A percentile compares a stretch with the other conserved stretches of the same genome.
Conservation (phyloP, 176 grass and related monocot genomes). For the Coix lacrymajobi region DNA sequence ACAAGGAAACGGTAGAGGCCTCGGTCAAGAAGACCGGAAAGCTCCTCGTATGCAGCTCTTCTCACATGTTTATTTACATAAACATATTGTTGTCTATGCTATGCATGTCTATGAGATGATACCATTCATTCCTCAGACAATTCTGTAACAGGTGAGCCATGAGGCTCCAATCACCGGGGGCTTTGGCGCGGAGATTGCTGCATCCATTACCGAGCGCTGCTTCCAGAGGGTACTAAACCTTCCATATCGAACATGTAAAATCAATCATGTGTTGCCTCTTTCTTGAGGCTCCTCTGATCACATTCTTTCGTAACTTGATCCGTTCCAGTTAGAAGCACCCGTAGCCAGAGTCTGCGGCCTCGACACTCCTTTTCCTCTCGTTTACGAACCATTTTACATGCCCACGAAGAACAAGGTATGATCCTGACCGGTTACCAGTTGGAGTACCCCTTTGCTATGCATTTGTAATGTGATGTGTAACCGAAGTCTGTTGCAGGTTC, state of each 20-base stretch:
- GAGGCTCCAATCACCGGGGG: conserved; percentile 91
- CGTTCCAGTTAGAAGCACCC: conserved; percentile 77
- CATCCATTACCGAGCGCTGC: conserved; percentile 78
- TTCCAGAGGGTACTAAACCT: conserved; percentile 77
- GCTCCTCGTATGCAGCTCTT: conserved; percentile 58
- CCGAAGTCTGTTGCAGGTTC: conserved; percentile 34
- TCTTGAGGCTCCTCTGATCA: background rate
- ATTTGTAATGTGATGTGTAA: background rate
- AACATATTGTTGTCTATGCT: background rate
- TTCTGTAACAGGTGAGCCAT: conserved; percentile 67
- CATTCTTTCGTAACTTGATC: background rate
- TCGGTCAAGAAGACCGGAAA: conserved; percentile 91
- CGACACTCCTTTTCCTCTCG: conserved; percentile 89
- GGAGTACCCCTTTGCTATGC: background rate
- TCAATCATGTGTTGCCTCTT: background rate
- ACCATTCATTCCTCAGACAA: background rate
- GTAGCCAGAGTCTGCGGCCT: conserved; percentile 78
- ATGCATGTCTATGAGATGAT: background rate
- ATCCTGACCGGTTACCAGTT: background rate
- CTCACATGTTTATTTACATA: background rate
- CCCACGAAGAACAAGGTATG: conserved; percentile 87
- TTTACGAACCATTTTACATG: conserved; percentile 91
- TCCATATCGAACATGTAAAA: background rate
- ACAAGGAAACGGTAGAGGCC: conserved; percentile 81
- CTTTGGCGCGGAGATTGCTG: conserved; percentile 88